Percentiles rank a stretch among this genome's conserved stretches.
phyloP scores from a whole-genome alignment of 208 protist species.

The Perkinsela sp. region DNA sequence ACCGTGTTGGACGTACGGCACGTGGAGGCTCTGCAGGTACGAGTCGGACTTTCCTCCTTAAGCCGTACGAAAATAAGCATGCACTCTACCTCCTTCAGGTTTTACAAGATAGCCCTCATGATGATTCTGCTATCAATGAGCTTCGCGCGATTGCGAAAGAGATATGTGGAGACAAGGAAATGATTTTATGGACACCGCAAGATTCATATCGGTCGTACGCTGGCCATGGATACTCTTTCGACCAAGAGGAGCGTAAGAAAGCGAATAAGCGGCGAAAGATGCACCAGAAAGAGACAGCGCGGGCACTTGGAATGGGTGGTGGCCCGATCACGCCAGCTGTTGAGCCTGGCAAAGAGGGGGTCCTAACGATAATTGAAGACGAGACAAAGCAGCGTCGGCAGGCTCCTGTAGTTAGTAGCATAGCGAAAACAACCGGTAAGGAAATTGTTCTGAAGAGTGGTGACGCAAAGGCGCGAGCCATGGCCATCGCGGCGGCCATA shows the following conservation, averaged over 20 bases:
- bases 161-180: background rate
- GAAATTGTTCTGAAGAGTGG: background rate
- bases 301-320: background rate
- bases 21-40: slow-evolving; percentile 40
- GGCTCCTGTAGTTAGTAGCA: background rate
- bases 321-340: background rate
- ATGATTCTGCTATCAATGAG: background rate
- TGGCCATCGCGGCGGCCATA: background rate
- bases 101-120: background rate
- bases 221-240: background rate
- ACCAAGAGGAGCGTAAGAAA: background rate
- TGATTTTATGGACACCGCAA: background rate
- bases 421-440: background rate
- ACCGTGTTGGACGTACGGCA: slow-evolving; percentile 42
- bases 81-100: background rate
- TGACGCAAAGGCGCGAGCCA: background rate
- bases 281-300: background rate
- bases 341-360: background rate
- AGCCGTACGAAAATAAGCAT: background rate
- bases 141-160: background rate
- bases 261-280: background rate
- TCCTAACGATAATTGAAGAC: background rate
- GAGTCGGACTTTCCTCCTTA: slow-evolving; percentile 32
- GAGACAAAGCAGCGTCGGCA: background rate
- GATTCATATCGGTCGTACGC: background rate